Base-by-base conservation (phyloP, 495 filamentous ascomycete species). In the Tuber calosporum region DNA sequence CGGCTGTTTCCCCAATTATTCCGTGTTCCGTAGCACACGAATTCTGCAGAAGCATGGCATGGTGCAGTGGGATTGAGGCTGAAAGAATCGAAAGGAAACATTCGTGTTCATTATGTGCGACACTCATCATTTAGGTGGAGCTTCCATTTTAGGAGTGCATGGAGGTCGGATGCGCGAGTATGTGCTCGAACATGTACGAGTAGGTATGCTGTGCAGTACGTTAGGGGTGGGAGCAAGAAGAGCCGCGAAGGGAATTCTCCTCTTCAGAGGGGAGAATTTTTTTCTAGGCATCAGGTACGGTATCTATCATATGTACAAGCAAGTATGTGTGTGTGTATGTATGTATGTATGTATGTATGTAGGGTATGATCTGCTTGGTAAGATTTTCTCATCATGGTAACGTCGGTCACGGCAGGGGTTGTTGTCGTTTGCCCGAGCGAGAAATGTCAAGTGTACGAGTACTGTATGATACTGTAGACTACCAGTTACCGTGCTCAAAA, bases 331-430 rank as follows among this genome's bases (percentile, higher is more conserved):
- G 42, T 42, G 15, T 15, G 41, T 17, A n/a, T n/a, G n/a, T n/a
- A 13, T 22, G 13, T 45, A 13, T 19, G 42, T 20, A 20, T 41
- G 40, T 41, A 41, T 41, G 40, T 41, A 43, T 53, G n/a, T 30
- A 11, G 48, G 48, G 48, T 62, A 30, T n/a, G n/a, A 62, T 30
- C n/a, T 30, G 53, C 53, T 74, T 75, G 66, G 72, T 75, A 74
- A 75, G 72, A 75, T 73, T 73, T 74, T 69, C 69, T 72, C 69
- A 48, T 74, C 37, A 58, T 48, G 70, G 58, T 75, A 68, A 26
- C 20, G 41, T 37, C 40, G 41, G 20, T 42, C 36, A 53, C 13
- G 9, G 68, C 62, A 38, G 71, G 41, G 53, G n/a, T 62, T 62
- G 53, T n/a, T n/a, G n/a, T n/a, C n/a, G 9, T 22, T 8, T 26